Evolutionary conservation across 1,284 basidiomycete genomes (phyloP).

Genomic region (Golubevia pallescens): DNA sequence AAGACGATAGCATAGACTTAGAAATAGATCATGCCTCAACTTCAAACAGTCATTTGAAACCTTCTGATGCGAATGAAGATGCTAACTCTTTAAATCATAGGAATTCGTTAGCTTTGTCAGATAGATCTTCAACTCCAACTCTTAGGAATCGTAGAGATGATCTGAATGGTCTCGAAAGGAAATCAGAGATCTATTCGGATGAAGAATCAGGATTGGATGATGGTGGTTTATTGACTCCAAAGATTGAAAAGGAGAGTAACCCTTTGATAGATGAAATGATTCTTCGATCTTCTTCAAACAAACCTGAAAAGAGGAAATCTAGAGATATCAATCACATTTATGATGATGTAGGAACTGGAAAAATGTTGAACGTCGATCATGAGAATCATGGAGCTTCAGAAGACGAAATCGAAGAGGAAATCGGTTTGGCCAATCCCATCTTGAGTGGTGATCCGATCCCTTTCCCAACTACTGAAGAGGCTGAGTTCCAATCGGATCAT

Average conservation of each 20-base stretch:
- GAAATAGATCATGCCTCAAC: too few relatives aligned
- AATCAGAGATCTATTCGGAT: not conserved
- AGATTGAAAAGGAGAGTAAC: not conserved
- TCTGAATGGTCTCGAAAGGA: not conserved
- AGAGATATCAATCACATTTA: slow-evolving; percentile 2
- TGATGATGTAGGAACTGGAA: slow-evolving; percentile 1
- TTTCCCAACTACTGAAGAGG: slow-evolving; percentile 16
- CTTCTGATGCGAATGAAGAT: not conserved
- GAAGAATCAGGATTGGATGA: not conserved
- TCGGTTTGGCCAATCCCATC: not conserved
- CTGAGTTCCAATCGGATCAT: slow-evolving; percentile 8
- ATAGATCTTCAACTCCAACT: not conserved
- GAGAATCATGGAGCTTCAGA: not conserved
- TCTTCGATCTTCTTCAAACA: not conserved
- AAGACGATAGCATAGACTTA: too few relatives aligned
- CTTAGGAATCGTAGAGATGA: not conserved
- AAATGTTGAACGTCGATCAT: not conserved
- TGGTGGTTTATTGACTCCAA: not conserved
- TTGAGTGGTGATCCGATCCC: slow-evolving; percentile 17
- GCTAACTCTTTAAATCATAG: not conserved
- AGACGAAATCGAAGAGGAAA: not conserved
- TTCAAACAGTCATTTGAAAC: too few relatives aligned
- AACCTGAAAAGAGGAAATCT: slow-evolving; percentile 1
- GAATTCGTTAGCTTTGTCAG: not conserved
- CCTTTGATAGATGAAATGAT: not conserved